Percentiles rank a stretch among this genome's conserved stretches.
These are phyloP conservation scores for Aspergillus nomiae DNA, from an alignment of 2,329 filamentous ascomycete genomes.

Conservation along the genomic window DNA sequence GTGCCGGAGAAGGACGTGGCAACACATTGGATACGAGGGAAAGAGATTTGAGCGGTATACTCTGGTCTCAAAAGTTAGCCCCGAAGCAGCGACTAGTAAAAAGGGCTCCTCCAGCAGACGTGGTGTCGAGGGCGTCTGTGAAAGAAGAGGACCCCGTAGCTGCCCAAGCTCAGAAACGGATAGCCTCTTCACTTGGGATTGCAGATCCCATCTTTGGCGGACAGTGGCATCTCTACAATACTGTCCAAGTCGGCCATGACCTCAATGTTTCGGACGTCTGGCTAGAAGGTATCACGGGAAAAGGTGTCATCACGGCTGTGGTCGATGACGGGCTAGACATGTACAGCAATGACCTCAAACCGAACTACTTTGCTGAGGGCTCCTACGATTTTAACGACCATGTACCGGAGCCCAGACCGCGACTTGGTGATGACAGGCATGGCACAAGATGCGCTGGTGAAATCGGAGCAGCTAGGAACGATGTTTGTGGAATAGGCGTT, in stretches of 20 bases:
- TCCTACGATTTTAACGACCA: slow-evolving; percentile 97
- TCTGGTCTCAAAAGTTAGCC: slow-evolving; percentile 77
- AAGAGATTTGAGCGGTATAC: slow-evolving; percentile 70
- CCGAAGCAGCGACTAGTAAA: slow-evolving; percentile 65
- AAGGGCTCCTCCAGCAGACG: slow-evolving; percentile 46
- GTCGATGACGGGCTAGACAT: slow-evolving; percentile 97
- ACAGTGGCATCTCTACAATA: slow-evolving; percentile 95
- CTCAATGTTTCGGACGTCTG: slow-evolving; percentile 95
- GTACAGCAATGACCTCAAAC: slow-evolving; percentile 87
- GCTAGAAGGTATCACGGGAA: slow-evolving; percentile 85
- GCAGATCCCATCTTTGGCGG: slow-evolving; percentile 86
- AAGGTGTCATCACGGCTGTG: slow-evolving; percentile 86
- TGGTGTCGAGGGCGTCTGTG: slow-evolving; percentile 45
- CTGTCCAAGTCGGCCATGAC: slow-evolving; percentile 79
- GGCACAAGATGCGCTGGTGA: slow-evolving; percentile 95
- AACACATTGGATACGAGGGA: slow-evolving; percentile 22
- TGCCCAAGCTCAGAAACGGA: slow-evolving; percentile 58
- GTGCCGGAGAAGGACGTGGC: slow-evolving; percentile 24
- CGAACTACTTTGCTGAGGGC: slow-evolving; percentile 89
- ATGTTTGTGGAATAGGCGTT: slow-evolving; percentile 93
- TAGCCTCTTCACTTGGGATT: slow-evolving; percentile 72
- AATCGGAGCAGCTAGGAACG: slow-evolving; percentile 85
- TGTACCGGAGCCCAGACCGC: slow-evolving; percentile 73
- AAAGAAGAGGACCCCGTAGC: slow-evolving; percentile 46
- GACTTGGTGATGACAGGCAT: slow-evolving; percentile 82